Evolutionary conservation across 2,329 filamentous ascomycete species (phyloP).

Genomic region (Ambrosiella xylebori): DNA sequence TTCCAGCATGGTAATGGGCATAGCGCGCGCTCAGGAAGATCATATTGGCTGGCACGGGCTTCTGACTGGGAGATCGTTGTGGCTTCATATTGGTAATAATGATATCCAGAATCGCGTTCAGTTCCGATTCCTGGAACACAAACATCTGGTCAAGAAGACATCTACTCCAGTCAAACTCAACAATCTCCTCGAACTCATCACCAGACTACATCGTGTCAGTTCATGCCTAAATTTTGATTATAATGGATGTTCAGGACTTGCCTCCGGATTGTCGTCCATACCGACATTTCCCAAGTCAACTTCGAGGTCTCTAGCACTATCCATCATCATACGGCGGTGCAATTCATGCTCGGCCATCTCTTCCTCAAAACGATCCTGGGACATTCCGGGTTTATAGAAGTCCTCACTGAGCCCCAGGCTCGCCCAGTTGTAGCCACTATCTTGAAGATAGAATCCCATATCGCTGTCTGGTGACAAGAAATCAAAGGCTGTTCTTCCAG

Average conservation of each 20-base stretch:
- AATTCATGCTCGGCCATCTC: constrained; percentile 94
- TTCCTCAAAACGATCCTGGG: constrained; percentile 87
- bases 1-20: constrained; percentile 86
- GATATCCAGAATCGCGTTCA: constrained; percentile 82
- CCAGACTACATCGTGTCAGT: constrained; percentile 29
- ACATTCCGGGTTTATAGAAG: constrained; percentile 85
- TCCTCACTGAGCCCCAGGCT: constrained; percentile 68
- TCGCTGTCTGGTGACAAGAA: constrained; percentile 93
- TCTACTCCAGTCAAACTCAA: constrained; percentile 89
- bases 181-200: constrained; percentile 61
- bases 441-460: constrained; percentile 86
- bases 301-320: constrained; percentile 90
- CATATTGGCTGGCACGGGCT: constrained; percentile 92
- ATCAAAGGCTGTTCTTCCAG: constrained; percentile 84
- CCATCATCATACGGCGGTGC: constrained; percentile 97
- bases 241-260: constrained; percentile 23
- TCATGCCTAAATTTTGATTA: constrained; percentile 35
- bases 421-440: constrained; percentile 61
- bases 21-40: constrained; percentile 91
- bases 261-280: constrained; percentile 88
- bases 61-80: constrained; percentile 87
- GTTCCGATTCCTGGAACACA: constrained; percentile 88
- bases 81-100: constrained; percentile 97
- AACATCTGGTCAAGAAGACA: constrained; percentile 99
- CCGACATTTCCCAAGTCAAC: constrained; percentile 92